These are phyloP conservation scores for Madurella fahalii DNA, from an alignment of 2,329 filamentous ascomycete genomes.

Conservation along the genomic window DNA sequence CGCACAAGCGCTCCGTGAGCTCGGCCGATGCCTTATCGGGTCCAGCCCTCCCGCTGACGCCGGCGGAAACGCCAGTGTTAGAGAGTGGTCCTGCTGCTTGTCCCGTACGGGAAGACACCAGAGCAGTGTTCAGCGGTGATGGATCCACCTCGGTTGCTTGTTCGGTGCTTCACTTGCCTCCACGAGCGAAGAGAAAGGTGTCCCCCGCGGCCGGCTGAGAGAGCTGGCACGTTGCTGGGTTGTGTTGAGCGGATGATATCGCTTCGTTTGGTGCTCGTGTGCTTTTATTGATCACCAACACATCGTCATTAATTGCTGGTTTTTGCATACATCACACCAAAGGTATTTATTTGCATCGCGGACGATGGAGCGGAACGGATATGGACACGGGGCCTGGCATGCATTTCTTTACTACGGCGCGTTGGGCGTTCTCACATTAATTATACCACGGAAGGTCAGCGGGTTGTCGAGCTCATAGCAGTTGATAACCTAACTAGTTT, in stretches of 20 bases:
- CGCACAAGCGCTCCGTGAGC: conserved; percentile 37
- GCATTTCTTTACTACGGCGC: not conserved
- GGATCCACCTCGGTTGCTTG: not conserved
- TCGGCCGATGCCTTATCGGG: conserved; percentile 37
- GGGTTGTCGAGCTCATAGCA: too few relatives aligned
- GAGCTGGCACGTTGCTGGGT: not conserved
- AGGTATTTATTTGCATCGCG: not conserved
- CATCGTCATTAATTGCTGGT: not conserved
- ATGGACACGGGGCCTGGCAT: not conserved
- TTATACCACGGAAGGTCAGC: not conserved
- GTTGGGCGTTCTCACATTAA: not conserved
- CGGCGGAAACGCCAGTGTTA: conserved; percentile 37
- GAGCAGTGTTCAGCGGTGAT: not conserved
- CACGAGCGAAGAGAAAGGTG: conserved; percentile 9
- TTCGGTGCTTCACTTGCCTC: conserved; percentile 6
- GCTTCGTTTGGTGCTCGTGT: not conserved
- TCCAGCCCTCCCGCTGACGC: conserved; percentile 40
- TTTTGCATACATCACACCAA: not conserved
- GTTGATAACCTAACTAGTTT: too few relatives aligned
- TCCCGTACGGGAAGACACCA: not conserved
- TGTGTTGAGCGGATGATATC: not conserved
- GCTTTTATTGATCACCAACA: not conserved
- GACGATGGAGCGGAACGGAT: not conserved
- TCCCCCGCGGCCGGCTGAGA: conserved; percentile 7
- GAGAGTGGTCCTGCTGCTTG: conserved; percentile 21